Evolutionary conservation across 192 early-diverging fungal species (phyloP).

Genomic region (Podila horticola): DNA sequence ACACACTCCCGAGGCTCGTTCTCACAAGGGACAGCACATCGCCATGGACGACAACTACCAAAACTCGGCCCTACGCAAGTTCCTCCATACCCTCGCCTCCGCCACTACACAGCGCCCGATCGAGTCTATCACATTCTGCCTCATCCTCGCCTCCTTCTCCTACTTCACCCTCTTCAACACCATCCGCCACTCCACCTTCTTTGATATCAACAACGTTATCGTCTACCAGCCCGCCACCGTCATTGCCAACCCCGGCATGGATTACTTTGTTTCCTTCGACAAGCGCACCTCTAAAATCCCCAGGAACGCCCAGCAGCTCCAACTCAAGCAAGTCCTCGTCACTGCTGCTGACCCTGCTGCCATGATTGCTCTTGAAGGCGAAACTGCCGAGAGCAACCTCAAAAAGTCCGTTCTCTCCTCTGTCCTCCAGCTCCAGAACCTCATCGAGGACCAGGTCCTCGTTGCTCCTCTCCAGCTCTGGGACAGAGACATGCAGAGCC

Average conservation of each 20-base stretch:
- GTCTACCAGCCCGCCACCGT: conserved; percentile 58
- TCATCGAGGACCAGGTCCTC: conserved; percentile 50
- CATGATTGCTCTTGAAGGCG: conserved; percentile 16
- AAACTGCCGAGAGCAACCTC: conserved; percentile 19
- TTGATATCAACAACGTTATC: conserved; percentile 51
- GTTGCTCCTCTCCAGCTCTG: conserved; percentile 39
- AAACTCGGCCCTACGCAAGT: conserved; percentile 45
- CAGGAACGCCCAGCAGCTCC: conserved; percentile 56
- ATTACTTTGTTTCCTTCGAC: conserved; percentile 48
- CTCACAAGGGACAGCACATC: conserved; percentile 17
- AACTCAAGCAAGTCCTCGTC: conserved; percentile 71
- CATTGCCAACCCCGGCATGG: conserved; percentile 39
- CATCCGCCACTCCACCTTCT: conserved; percentile 72
- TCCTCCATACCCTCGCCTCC: conserved; percentile 38
- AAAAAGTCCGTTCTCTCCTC: conserved; percentile 55
- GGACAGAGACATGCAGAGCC: conserved; percentile 38
- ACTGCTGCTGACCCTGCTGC: conserved; percentile 22
- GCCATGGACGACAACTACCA: conserved; percentile 31
- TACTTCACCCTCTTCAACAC: conserved; percentile 83
- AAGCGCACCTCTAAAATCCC: conserved; percentile 56
- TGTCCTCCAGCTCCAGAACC: conserved; percentile 54
- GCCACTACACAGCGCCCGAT: conserved; percentile 75
- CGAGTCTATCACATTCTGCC: conserved; percentile 77
- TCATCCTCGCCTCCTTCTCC: conserved; percentile 77
- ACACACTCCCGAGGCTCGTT: conserved; percentile 32